Evolutionary conservation across 345 rosid species (phyloP), one percentile per base, ranked within the genome.

Genomic region (Eucalyptus guilfoylei): DNA sequence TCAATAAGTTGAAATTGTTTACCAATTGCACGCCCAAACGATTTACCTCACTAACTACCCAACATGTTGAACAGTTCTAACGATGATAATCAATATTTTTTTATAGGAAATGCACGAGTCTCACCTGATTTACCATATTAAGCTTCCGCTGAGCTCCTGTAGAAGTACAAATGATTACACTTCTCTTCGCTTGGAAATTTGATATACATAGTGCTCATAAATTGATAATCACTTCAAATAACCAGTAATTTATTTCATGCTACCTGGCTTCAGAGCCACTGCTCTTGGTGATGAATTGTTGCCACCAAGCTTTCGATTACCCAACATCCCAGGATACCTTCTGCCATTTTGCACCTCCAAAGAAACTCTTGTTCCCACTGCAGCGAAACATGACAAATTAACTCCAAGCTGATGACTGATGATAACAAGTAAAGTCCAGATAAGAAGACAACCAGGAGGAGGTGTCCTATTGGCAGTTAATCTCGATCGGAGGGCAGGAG

Each of bases 91-190:
- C 21, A 34, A 50, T 17, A 34, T 32, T 34, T 21, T 55, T n/a
- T 37, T 0, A 87, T 48, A 64, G 50, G 37, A 44, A 80, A 76
- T 37, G 34, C 34, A 37, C 4, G 16, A 19, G 37, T 8, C 87
- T 86, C 90, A 93, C 96, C 96, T 94, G 93, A 89, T 88, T 88
- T 24, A 88, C 93, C 94, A 94, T 88, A 50, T 95, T 95, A 91
- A 92, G 86, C 93, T 95, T 95, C 37, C 92, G 94, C 86, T 95
- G 98, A 86, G 92, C 96, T 45, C 90, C 97, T 88, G 92, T 86
- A 47, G 45, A 50, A 49, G 48, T 32, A 37, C 44, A 86, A 32
- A 86, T 6, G 10, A 86, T 49, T 86, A 86, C 45, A 32, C 55
- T 32, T 86, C 45, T 49, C 26, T 86, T n/a, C 16, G 3, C 60